Percentiles rank a stretch among this genome's conserved stretches.
Conservation (phyloP, 257 asterid species). For the Euphrasia confusa region DNA sequence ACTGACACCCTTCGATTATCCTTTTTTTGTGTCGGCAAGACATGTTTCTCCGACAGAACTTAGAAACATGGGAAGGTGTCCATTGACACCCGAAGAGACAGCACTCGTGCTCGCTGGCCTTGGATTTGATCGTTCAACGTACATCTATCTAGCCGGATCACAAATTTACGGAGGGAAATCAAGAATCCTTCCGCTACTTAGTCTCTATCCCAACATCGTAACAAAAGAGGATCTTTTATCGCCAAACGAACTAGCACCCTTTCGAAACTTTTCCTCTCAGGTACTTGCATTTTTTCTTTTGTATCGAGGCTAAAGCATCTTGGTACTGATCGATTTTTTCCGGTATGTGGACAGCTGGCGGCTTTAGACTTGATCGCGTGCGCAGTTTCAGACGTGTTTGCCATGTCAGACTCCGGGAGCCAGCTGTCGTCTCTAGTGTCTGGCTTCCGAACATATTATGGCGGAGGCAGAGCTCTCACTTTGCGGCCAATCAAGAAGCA, state of each 20-base stretch:
- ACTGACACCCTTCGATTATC: not conserved
- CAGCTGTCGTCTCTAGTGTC: slow-evolving; percentile 86
- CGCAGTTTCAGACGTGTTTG: slow-evolving; percentile 80
- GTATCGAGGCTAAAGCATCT: not conserved
- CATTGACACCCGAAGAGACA: slow-evolving; percentile 94
- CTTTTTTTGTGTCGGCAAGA: slow-evolving; percentile 27
- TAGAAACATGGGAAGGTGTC: slow-evolving; percentile 75
- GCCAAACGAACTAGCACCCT: slow-evolving; percentile 65
- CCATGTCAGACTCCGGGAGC: slow-evolving; percentile 93
- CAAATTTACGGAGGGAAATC: slow-evolving; percentile 69
- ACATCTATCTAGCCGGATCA: slow-evolving; percentile 88
- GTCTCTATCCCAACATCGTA: slow-evolving; percentile 66
- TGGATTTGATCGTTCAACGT: slow-evolving; percentile 54
- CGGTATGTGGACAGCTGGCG: slow-evolving; percentile 62
- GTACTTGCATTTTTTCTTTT: not conserved
- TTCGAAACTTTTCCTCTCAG: slow-evolving; percentile 84
- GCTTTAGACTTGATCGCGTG: slow-evolving; percentile 88
- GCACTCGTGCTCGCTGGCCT: slow-evolving; percentile 86
- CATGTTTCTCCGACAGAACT: slow-evolving; percentile 42
- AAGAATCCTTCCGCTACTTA: slow-evolving; percentile 59
- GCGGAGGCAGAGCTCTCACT: slow-evolving; percentile 69
- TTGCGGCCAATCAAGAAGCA: slow-evolving; percentile 84
- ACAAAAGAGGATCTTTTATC: slow-evolving; percentile 86
- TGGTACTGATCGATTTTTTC: not conserved
- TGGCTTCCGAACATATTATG: slow-evolving; percentile 78